These are phyloP conservation scores for Pythium rhizo-oryzae DNA, from an alignment of 352 stramenopile genomes.

Conservation along the genomic window DNA sequence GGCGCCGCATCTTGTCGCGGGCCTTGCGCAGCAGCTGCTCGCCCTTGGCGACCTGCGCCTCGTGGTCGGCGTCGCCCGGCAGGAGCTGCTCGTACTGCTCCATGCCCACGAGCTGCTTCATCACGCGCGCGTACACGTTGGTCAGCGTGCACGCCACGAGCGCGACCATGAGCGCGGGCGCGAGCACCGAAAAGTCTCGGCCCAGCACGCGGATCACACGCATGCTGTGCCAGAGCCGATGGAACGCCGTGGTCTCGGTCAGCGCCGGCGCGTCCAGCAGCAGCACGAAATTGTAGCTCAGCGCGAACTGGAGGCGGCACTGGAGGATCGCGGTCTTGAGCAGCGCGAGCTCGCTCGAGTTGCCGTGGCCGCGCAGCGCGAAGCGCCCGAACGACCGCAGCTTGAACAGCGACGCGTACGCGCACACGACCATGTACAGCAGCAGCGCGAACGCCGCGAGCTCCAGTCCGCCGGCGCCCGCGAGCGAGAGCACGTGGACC, in stretches of 20 bases:
- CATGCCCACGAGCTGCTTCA: slow-evolving; percentile 52
- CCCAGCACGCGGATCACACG: slow-evolving; percentile 63
- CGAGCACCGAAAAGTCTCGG: slow-evolving; percentile 56
- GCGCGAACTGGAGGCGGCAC: slow-evolving; percentile 69
- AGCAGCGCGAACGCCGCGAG: slow-evolving; percentile 49
- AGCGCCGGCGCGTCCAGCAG: slow-evolving; percentile 45
- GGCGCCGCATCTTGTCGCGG: slow-evolving; percentile 38
- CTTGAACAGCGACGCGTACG: slow-evolving; percentile 64
- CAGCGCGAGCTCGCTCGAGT: slow-evolving; percentile 61
- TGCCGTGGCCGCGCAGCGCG: slow-evolving; percentile 50
- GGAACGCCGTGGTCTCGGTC: slow-evolving; percentile 55
- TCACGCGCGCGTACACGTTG: slow-evolving; percentile 56
- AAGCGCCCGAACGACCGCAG: slow-evolving; percentile 55
- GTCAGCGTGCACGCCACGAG: slow-evolving; percentile 48
- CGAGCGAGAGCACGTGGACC: slow-evolving; percentile 35
- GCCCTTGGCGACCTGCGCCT: slow-evolving; percentile 44
- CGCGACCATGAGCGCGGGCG: slow-evolving; percentile 55
- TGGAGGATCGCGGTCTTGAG: slow-evolving; percentile 67
- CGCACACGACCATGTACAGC: slow-evolving; percentile 60
- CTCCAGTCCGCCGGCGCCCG: slow-evolving; percentile 31
- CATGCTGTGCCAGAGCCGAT: slow-evolving; percentile 55
- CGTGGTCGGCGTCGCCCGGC: slow-evolving; percentile 37
- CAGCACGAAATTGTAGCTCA: slow-evolving; percentile 70
- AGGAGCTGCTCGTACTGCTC: slow-evolving; percentile 74
- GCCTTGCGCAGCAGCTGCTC: slow-evolving; percentile 56